phyloP scores from a whole-genome alignment of 2,329 filamentous ascomycete genomes.

The Elsinoe australis region DNA sequence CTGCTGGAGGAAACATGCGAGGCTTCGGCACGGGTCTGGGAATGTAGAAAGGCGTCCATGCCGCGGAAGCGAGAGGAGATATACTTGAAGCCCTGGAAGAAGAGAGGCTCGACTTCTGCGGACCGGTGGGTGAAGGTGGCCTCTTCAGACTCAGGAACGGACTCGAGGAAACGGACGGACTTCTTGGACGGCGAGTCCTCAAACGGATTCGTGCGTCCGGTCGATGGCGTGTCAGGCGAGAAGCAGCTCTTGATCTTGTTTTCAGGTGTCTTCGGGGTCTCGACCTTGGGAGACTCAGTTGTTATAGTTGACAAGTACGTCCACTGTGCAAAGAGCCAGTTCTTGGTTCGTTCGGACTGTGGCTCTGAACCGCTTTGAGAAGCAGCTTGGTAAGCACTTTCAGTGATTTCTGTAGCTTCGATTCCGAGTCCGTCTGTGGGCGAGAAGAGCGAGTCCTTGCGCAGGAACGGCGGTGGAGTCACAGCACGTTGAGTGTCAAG shows the following conservation, averaged over 20 bases:
- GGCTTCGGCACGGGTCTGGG: slow-evolving; percentile 77
- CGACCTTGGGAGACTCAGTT: neutral
- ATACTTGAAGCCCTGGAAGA: slow-evolving; percentile 80
- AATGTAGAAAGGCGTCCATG: slow-evolving; percentile 75
- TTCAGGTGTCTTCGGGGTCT: neutral
- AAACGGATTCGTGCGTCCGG: slow-evolving; percentile 28
- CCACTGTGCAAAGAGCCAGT: slow-evolving; percentile 74
- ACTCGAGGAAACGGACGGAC: slow-evolving; percentile 64
- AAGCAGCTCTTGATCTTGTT: slow-evolving; percentile 12
- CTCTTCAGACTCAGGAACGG: slow-evolving; percentile 20
- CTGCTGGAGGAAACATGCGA: slow-evolving; percentile 76
- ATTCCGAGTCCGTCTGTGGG: slow-evolving; percentile 26
- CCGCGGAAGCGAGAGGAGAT: slow-evolving; percentile 56
- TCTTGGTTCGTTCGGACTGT: slow-evolving; percentile 75
- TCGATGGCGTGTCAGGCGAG: slow-evolving; percentile 14
- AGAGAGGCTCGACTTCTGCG: slow-evolving; percentile 57
- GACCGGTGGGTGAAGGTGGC: neutral
- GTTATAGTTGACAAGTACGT: neutral
- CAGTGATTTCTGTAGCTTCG: slow-evolving; percentile 41
- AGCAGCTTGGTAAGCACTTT: slow-evolving; percentile 30
- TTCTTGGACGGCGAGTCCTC: slow-evolving; percentile 52
- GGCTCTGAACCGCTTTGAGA: slow-evolving; percentile 40
- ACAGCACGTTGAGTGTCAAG: slow-evolving; percentile 37
- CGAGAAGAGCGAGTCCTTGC: slow-evolving; percentile 29
- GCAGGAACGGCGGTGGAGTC: slow-evolving; percentile 49